Evolutionary conservation across 345 rosid species (phyloP), one percentile per base, ranked within the genome.

Genomic region (Euphorbia pulcherrima): DNA sequence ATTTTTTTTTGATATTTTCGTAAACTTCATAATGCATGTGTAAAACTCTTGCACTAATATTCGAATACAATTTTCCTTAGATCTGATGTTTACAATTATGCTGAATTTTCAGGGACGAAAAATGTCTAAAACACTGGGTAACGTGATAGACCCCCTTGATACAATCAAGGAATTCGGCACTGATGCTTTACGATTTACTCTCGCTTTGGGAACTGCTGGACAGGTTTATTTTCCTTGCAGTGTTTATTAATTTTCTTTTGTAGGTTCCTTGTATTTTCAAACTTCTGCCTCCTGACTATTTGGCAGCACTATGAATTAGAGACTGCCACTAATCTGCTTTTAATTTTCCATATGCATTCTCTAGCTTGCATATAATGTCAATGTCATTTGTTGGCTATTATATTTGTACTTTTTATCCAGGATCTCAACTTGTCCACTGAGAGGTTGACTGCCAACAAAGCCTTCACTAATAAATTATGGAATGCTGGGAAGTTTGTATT

Each of bases 181-280:
- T 67, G 98, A 93, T 79, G 98, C 98, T 64, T 68, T 93, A 77
- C 87, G 98, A 26, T 90, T 93, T 79, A 80, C 96, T 57, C 79
- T 93, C 84, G 85, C 97, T 58, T 77, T 93, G 59, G 98, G 98
- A 79, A 93, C 97, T 80, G 95, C 97, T 78, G 97, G 98, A 72
- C 97, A 93, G 98, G 98, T 93, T 54, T 80, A 82, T 76, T 77
- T 37, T 39, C 70, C 73, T 39, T 59, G 30, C 68, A 52, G 17
- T 72, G 54, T 62, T 66, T 66, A 44, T 44, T 44, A 12, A 14
- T 44, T 44, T 44, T 44, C 1, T 44, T 44, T 44, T 3, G 18
- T 44, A 39, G 44, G 0, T 12, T 44, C 50, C 50, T 44, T 44
- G 50, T 44, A 44, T 44, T 44, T 39, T 27, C 20, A 12, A 64